These are phyloP conservation scores for Cadophora gregata DNA, from an alignment of 2,329 filamentous ascomycete genomes.

Conservation along the genomic window DNA sequence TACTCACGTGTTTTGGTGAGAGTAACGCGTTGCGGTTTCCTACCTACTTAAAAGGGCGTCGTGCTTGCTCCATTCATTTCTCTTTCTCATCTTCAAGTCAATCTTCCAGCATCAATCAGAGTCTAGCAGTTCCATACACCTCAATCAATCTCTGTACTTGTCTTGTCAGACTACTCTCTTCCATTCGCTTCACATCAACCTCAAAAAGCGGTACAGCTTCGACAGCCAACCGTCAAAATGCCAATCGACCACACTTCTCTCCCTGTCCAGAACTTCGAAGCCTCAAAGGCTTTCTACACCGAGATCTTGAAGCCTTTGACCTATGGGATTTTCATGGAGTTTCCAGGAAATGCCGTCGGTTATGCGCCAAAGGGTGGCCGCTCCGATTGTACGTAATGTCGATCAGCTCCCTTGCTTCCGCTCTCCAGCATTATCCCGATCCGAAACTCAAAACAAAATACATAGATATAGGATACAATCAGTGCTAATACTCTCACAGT, in stretches of 20 bases:
- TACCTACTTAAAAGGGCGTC: constrained; percentile 11
- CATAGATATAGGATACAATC: background rate
- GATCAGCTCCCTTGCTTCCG: background rate
- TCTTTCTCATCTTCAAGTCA: background rate
- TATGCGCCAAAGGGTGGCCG: constrained; percentile 2
- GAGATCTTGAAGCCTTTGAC: constrained; percentile 1
- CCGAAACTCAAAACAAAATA: no score
- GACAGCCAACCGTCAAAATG: background rate
- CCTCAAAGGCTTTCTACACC: constrained; percentile 12
- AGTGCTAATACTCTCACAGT: background rate
- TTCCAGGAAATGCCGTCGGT: background rate
- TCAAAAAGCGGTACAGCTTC: background rate
- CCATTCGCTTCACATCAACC: background rate
- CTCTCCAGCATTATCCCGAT: background rate
- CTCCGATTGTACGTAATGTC: constrained; percentile 6
- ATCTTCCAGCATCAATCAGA: background rate
- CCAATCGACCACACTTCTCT: constrained; percentile 19
- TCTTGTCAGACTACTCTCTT: background rate
- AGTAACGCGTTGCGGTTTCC: background rate
- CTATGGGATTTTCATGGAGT: constrained; percentile 10
- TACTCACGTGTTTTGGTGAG: constrained; percentile 1
- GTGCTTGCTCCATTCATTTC: no score
- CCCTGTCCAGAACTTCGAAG: background rate
- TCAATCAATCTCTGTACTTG: background rate
- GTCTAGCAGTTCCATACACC: background rate